Evolutionary conservation across 2,329 filamentous ascomycete species (phyloP), one percentile per base, ranked within the genome.

Genomic region (Aspergillus sp.): DNA sequence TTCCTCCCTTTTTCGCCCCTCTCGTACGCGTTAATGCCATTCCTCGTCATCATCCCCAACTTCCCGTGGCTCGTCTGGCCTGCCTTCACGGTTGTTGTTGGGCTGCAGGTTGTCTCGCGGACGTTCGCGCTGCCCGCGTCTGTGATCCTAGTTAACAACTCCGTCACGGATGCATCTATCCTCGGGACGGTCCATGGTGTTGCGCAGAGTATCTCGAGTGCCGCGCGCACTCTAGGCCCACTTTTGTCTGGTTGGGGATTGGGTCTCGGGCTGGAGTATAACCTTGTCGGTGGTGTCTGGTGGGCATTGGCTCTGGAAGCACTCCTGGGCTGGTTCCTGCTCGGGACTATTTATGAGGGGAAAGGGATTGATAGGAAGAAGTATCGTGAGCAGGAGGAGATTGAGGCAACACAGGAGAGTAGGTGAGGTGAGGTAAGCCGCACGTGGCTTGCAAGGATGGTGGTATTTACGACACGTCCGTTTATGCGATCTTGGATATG

Each of bases 1-100:
- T 90, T 86, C 40, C 77, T 93, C 1, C 81, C 86, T 43, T 82
- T 88, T 50, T 93, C 92, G 61, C 88, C 90, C 0, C 33, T 90
- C 9, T 82, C 87, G 0, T 93, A 93, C 71, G 76, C 85, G 9
- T 68, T 89, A 9, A 82, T 89, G 39, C 90, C 90, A 0, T 92
- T 87, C 68, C 80, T 93, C 12, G 83, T 89, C 1, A 73, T 92
- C 31, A 79, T 92, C 1, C 89, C 87, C 0, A 84, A 83, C 39
- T 47, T 65, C 60, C 76, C 41, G 68, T 81, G 53, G 67, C 73
- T 79, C 8, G 78, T 91, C 37, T 92, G 89, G 90, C 64, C 82
- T 0, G 82, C 85, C 2, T 86, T 92, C 17, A 80, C 82, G 0
- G 67, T 84, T 2, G 86, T 90, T 2, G 78, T 90, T 2, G 79